Percentiles rank a stretch among this genome's conserved stretches.
These are phyloP conservation scores for Vitis hybrid DNA, from an alignment of 177 flowering plant species.

Conservation along the genomic window DNA sequence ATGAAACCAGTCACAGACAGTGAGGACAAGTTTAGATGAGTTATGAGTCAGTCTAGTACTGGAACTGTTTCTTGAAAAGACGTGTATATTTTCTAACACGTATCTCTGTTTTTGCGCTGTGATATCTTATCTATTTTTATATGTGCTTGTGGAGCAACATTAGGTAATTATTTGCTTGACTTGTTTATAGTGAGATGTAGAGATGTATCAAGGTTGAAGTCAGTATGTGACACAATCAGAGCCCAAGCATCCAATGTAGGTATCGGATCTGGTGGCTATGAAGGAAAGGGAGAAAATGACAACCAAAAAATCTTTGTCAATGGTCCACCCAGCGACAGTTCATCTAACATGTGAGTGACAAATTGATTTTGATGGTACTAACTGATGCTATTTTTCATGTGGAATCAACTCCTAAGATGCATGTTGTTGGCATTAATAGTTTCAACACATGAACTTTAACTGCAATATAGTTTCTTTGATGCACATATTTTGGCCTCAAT, in stretches of 20 bases:
- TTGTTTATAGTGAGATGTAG: conserved; percentile 45
- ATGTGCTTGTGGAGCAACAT: not conserved
- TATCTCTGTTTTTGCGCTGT: not conserved
- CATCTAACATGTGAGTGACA: conserved; percentile 51
- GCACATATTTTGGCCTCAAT: not conserved
- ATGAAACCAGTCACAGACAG: no score
- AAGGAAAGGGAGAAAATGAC: conserved; percentile 44
- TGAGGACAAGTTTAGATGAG: no score
- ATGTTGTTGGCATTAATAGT: not conserved
- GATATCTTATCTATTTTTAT: not conserved
- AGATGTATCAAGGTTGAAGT: conserved; percentile 27
- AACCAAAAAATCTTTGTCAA: conserved; percentile 19
- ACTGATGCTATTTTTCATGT: not conserved
- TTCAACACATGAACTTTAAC: not conserved
- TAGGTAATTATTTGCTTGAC: not conserved
- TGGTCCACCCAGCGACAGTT: conserved; percentile 29
- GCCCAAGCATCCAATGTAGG: conserved; percentile 65
- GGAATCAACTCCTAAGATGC: not conserved
- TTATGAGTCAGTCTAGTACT: no score
- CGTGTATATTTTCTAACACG: no score
- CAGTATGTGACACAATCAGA: conserved; percentile 26
- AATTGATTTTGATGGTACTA: not conserved
- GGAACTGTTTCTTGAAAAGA: no score
- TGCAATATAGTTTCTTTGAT: not conserved
- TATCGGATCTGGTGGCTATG: conserved; percentile 67